These are phyloP conservation scores for Epicoccum sorghinum DNA, from an alignment of 2,329 filamentous ascomycete genomes.

Conservation along the genomic window DNA sequence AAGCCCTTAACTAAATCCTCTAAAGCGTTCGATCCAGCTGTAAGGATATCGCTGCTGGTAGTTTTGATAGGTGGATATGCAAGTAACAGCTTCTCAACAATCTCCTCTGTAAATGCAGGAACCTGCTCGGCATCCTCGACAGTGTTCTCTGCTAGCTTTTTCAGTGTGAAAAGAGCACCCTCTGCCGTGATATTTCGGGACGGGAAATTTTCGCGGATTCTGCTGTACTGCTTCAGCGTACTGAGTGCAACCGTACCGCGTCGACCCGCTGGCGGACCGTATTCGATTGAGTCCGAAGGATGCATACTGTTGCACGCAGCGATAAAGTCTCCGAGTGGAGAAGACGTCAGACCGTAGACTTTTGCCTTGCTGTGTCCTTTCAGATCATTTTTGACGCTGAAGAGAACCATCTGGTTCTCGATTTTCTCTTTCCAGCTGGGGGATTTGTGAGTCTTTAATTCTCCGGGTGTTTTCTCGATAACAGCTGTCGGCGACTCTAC, in stretches of 20 bases:
- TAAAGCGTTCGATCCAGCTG: slow-evolving; percentile 2
- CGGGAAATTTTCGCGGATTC: slow-evolving; percentile 27
- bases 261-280: slow-evolving; percentile 57
- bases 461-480: slow-evolving; percentile 31
- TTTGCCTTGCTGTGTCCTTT: slow-evolving; percentile 57
- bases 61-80: slow-evolving; percentile 18
- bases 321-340: slow-evolving; percentile 55
- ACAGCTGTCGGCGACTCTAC: slow-evolving; percentile 39
- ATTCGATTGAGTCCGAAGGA: slow-evolving; percentile 64
- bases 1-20: slow-evolving; percentile 20
- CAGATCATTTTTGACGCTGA: slow-evolving; percentile 58
- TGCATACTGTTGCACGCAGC: slow-evolving; percentile 60
- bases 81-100: slow-evolving; percentile 28
- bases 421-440: slow-evolving; percentile 52
- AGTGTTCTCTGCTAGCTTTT: slow-evolving; percentile 42
- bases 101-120: slow-evolving; percentile 28
- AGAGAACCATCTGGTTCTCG: slow-evolving; percentile 47
- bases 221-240: slow-evolving; percentile 25
- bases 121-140: slow-evolving; percentile 34
- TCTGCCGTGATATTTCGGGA: slow-evolving; percentile 36
- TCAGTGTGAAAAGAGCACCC: slow-evolving; percentile 40
- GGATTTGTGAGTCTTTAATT: slow-evolving; percentile 11
- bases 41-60: neutral
- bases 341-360: slow-evolving; percentile 59
- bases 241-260: slow-evolving; percentile 46